Evolutionary conservation across 1,284 basidiomycete genomes (phyloP), one percentile per base, ranked within the genome.

Genomic region (Trichosporon sp.): DNA sequence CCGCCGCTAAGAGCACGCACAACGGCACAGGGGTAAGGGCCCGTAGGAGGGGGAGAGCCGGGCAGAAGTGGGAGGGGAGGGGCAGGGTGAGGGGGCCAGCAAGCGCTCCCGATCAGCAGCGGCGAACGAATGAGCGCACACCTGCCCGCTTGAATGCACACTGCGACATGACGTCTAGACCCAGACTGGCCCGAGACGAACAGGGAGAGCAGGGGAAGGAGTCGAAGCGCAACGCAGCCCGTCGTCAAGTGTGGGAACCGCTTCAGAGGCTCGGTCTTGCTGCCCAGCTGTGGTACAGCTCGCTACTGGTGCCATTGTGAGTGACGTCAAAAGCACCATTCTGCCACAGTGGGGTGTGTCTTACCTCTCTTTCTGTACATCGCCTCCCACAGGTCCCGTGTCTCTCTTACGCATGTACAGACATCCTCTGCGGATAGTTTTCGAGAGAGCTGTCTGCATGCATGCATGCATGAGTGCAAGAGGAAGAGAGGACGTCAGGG

Each of bases 141-240:
- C 21, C 51, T 21, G 51, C 6, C 51, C 19, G 8, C 51, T 26
- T 54, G n/a, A 26, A 54, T 54, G 19, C 21, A 12, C 19, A 26
- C 51, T 51, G 19, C 51, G 19, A 26, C 51, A 54, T 54, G 51
- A 54, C 51, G 51, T 54, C 51, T 54, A 16, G 51, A 26, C 51
- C 11, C 51, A 26, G 51, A 12, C n/a, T n/a, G 48, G 11, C 40
- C 40, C 10, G 40, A 11, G 14, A 16, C 11, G 11, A 43, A 16
- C 12, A 43, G 40, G 40, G 40, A 43, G 11, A 43, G 40, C 40
- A 43, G 40, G 19, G 48, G 48, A 37, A 16, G 19, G n/a, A 7
- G 19, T 51, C 48, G 48, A 51, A 54, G 11, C 51, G 21, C 19
- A 21, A 16, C 5, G 51, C 21, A 54, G 21, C 19, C 19, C 19